Percentiles rank a stretch among this genome's conserved stretches.
These are phyloP conservation scores for Trypanosoma congolense DNA, from an alignment of 208 protist species.

Conservation along the genomic window DNA sequence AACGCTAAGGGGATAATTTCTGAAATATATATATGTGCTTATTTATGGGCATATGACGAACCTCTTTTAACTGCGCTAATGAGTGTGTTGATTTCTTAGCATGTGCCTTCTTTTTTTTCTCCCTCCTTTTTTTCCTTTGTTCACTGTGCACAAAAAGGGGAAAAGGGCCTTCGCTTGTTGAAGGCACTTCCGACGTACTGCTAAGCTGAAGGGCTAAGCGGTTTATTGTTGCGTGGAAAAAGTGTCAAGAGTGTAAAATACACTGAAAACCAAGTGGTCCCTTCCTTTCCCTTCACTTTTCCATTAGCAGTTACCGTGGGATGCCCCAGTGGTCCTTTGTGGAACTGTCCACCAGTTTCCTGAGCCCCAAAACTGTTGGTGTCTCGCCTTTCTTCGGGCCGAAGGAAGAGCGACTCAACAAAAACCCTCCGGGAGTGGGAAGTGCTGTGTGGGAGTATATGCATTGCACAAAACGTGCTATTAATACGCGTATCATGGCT, in stretches of 20 bases:
- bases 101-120: no score
- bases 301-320: neutral
- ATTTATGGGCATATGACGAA: no score
- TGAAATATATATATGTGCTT: no score
- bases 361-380: constrained; percentile 69
- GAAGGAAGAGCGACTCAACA: constrained; percentile 30
- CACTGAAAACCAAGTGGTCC: neutral
- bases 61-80: no score
- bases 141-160: no score
- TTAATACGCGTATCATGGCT: constrained; percentile 88
- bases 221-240: no score
- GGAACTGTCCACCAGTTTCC: constrained; percentile 62
- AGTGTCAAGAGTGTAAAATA: constrained; percentile 1
- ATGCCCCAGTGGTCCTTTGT: constrained; percentile 62
- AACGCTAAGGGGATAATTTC: no score
- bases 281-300: neutral
- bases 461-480: constrained; percentile 68
- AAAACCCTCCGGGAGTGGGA: constrained; percentile 24
- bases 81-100: no score
- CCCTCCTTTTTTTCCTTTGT: no score
- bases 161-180: no score
- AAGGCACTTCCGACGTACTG: no score
- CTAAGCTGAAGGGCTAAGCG: no score
- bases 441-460: constrained; percentile 57
- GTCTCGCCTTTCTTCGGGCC: constrained; percentile 51